A percentile compares a stretch with the other conserved stretches of the same genome.
Conservation (phyloP, 805 yeast species). For the Metschnikowia cubensis region DNA sequence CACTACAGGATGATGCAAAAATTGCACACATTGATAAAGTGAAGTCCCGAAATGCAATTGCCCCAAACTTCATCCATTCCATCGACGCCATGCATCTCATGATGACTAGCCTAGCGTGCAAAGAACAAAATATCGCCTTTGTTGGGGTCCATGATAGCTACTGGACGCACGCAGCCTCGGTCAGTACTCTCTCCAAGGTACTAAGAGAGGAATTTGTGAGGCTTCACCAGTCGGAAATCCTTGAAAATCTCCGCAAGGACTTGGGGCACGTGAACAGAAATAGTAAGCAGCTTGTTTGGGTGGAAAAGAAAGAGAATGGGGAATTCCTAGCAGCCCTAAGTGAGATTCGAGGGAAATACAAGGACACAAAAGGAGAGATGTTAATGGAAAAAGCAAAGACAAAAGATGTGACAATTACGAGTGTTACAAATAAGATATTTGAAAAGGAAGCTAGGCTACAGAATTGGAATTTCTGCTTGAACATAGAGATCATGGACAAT, state of each 20-base stretch:
- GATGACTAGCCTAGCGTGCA: slow-evolving; percentile 31
- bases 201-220: slow-evolving; percentile 35
- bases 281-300: slow-evolving; percentile 34
- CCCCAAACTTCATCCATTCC: slow-evolving; percentile 44
- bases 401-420: no score
- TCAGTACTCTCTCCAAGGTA: slow-evolving; percentile 21
- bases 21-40: slow-evolving; percentile 24
- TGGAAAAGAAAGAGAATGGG: slow-evolving; percentile 9
- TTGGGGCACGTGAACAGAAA: slow-evolving; percentile 20
- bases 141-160: slow-evolving; percentile 42
- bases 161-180: slow-evolving; percentile 39
- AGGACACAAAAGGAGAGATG: slow-evolving; percentile 7
- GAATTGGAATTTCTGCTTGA: slow-evolving; percentile 7
- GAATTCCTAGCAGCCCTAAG: slow-evolving; percentile 12
- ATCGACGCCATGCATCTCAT: slow-evolving; percentile 38
- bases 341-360: slow-evolving; percentile 7
- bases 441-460: neutral
- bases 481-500: slow-evolving; percentile 9
- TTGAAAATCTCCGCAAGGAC: slow-evolving; percentile 26
- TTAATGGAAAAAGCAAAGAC: no score
- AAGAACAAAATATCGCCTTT: slow-evolving; percentile 22
- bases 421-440: neutral
- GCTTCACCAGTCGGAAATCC: slow-evolving; percentile 27
- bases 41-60: slow-evolving; percentile 36
- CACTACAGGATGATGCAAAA: slow-evolving; percentile 17